phyloP scores from a whole-genome alignment of 441 rosid genomes.

The Pelargonium fulgidum region DNA sequence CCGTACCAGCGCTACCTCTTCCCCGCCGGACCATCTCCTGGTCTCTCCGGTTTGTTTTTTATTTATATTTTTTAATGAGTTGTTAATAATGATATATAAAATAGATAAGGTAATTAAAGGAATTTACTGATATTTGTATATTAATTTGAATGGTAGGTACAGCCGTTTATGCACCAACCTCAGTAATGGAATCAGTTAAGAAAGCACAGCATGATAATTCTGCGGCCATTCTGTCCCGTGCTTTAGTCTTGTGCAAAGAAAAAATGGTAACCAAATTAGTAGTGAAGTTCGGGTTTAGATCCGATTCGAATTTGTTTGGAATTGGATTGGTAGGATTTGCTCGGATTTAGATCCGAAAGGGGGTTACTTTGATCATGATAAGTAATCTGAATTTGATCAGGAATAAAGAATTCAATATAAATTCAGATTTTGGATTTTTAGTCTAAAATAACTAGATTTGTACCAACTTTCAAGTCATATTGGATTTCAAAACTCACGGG shows the following conservation, averaged over 20 bases:
- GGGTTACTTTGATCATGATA: too few relatives aligned
- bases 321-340: too few relatives aligned
- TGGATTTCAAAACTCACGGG: too few relatives aligned
- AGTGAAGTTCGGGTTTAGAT: too few relatives aligned
- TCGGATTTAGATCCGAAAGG: too few relatives aligned
- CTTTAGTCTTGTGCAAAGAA: slow-evolving; percentile 38
- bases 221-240: slow-evolving; percentile 41
- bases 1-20: slow-evolving; percentile 38
- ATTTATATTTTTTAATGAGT: neutral
- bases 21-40: slow-evolving; percentile 51
- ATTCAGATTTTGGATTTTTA: too few relatives aligned
- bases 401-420: too few relatives aligned
- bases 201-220: slow-evolving; percentile 51
- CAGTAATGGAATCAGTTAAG: slow-evolving; percentile 39
- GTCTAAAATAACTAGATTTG: too few relatives aligned
- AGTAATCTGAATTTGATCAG: neutral
- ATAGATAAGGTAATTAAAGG: neutral
- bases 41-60: neutral
- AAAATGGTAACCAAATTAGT: slow-evolving; percentile 30
- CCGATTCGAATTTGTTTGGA: too few relatives aligned
- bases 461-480: too few relatives aligned
- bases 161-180: slow-evolving; percentile 41
- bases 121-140: neutral
- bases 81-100: neutral
- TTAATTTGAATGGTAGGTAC: neutral